Percentiles rank a stretch among this genome's conserved stretches.
These are phyloP conservation scores for Paracoccidioides brasiliensis DNA, from an alignment of 2,329 filamentous ascomycete genomes.

Conservation along the genomic window DNA sequence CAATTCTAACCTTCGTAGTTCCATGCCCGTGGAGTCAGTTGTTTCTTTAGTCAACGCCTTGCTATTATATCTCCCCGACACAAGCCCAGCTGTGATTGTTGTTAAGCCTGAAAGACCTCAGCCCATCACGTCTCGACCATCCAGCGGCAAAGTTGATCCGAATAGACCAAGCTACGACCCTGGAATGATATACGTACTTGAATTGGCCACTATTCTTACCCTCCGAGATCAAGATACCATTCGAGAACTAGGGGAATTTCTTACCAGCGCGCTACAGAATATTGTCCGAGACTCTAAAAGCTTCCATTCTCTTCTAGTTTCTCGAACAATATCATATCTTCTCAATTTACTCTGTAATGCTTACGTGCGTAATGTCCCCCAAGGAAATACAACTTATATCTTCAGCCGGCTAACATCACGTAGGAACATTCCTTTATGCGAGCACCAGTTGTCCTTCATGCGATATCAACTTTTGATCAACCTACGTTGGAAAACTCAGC, in stretches of 20 bases:
- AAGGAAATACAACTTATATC: constrained; percentile 1
- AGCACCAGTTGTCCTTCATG: constrained; percentile 80
- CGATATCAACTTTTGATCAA: constrained; percentile 75
- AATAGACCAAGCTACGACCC: constrained; percentile 65
- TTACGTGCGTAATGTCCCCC: constrained; percentile 49
- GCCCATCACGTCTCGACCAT: constrained; percentile 43
- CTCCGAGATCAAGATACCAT: constrained; percentile 63
- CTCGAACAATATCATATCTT: constrained; percentile 75
- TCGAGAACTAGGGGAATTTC: constrained; percentile 58
- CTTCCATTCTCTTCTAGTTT: constrained; percentile 71
- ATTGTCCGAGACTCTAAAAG: constrained; percentile 67
- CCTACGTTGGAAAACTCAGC: constrained; percentile 64
- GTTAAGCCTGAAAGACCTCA: constrained; percentile 75
- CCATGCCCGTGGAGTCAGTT: constrained; percentile 47
- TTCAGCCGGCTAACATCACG: constrained; percentile 14
- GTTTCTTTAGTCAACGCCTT: constrained; percentile 57
- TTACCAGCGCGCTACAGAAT: constrained; percentile 67
- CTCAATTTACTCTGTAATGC: constrained; percentile 68
- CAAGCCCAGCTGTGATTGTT: constrained; percentile 65
- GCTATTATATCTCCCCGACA: constrained; percentile 73
- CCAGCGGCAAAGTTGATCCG: constrained; percentile 44
- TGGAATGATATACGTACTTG: constrained; percentile 75
- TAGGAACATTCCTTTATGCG: constrained; percentile 84
- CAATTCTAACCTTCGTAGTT: constrained; percentile 30
- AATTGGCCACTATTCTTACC: constrained; percentile 72